Evolutionary conservation across 495 filamentous ascomycete genomes (phyloP).

Genomic region (Hyphodiscus hymeniophilus): DNA sequence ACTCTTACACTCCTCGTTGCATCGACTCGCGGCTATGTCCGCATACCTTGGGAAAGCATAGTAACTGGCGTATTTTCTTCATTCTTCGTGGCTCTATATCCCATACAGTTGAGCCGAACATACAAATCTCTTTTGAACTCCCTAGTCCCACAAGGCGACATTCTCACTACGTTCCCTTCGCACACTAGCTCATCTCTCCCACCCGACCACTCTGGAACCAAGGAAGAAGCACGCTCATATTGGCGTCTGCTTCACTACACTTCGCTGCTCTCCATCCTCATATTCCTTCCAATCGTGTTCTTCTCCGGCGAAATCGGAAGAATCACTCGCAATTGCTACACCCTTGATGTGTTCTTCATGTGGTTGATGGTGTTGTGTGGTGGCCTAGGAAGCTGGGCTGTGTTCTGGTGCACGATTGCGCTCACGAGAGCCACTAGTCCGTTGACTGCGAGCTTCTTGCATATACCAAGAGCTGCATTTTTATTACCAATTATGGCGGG

Average conservation of each 20-base stretch:
- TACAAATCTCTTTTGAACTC: slow-evolving; percentile 28
- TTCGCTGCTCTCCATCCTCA: slow-evolving; percentile 36
- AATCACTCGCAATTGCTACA: slow-evolving; percentile 40
- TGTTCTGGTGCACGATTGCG: slow-evolving; percentile 32
- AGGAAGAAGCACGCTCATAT: slow-evolving; percentile 36
- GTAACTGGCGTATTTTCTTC: slow-evolving; percentile 43
- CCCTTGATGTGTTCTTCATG: slow-evolving; percentile 31
- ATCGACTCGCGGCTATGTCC: slow-evolving; percentile 28
- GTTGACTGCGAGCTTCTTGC: slow-evolving; percentile 32
- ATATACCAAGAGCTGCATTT: slow-evolving; percentile 29
- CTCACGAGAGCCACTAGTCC: slow-evolving; percentile 34
- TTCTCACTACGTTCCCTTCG: slow-evolving; percentile 11
- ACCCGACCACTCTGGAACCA: slow-evolving; percentile 21
- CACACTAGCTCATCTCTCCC: not conserved
- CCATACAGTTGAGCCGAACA: slow-evolving; percentile 37
- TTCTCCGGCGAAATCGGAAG: slow-evolving; percentile 36
- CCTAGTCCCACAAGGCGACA: slow-evolving; percentile 20
- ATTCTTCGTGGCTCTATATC: slow-evolving; percentile 40
- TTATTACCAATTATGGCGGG: slow-evolving; percentile 30
- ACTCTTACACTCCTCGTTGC: slow-evolving; percentile 40
- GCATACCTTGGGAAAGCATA: slow-evolving; percentile 40
- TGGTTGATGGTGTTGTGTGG: slow-evolving; percentile 27
- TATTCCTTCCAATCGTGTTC: slow-evolving; percentile 38
- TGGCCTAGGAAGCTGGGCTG: slow-evolving; percentile 24
- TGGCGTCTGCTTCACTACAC: slow-evolving; percentile 42